Conservation (phyloP, 176 grass and related monocot species). For the Oryza meridionalis region DNA sequence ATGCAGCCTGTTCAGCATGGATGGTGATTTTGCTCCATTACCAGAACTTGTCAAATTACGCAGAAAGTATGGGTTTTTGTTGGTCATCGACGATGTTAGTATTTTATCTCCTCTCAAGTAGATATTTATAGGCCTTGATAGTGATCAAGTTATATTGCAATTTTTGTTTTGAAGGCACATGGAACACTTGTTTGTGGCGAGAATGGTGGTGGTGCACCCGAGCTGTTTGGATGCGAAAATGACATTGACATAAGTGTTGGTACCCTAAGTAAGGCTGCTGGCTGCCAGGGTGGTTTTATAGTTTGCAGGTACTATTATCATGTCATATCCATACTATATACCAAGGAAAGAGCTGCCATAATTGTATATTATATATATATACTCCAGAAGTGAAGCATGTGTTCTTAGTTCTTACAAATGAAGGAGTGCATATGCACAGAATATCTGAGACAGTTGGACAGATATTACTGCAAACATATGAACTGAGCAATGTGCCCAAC, state of each 20-base stretch:
- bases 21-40: conserved; percentile 94
- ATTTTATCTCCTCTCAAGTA: conserved; percentile 38
- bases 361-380: neutral
- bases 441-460: neutral
- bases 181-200: conserved; percentile 88
- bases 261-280: conserved; percentile 76
- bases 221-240: conserved; percentile 72
- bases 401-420: neutral
- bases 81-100: conserved; percentile 94
- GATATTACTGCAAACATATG: neutral
- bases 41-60: conserved; percentile 69
- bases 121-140: neutral
- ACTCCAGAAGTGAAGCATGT: neutral
- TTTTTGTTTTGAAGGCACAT: conserved; percentile 68
- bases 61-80: conserved; percentile 79
- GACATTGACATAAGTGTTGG: conserved; percentile 85
- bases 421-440: neutral
- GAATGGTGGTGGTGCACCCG: conserved; percentile 74
- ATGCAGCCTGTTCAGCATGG: conserved; percentile 93
- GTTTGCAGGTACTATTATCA: conserved; percentile 67
- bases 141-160: conserved; percentile 12
- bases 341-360: neutral
- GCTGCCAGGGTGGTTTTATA: conserved; percentile 89
- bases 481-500: neutral
- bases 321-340: neutral